These are phyloP conservation scores for Sequoia sempervirens DNA, from an alignment of 75 land plant genomes.

Conservation along the genomic window DNA sequence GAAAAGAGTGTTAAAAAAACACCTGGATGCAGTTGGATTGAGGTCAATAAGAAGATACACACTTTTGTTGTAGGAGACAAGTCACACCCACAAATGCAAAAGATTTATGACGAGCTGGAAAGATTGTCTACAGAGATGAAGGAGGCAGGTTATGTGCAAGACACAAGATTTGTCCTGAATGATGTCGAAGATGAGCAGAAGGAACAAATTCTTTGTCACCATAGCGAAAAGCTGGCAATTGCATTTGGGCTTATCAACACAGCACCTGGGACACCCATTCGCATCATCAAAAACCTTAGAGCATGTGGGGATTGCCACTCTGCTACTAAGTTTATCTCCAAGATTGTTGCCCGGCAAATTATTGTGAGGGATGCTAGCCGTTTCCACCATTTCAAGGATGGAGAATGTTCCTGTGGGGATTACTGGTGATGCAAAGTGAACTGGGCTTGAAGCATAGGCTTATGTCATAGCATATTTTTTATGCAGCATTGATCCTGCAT, in stretches of 20 bases:
- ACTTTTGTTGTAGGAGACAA: not conserved
- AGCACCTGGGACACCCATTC: not conserved
- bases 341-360: constrained; percentile 3
- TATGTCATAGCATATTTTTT: not conserved
- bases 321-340: constrained; percentile 10
- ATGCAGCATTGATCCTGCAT: not conserved
- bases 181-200: constrained; percentile 9
- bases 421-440: constrained; percentile 6
- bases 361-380: constrained; percentile 6
- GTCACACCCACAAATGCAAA: constrained; percentile 2
- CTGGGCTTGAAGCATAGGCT: not conserved
- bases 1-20: not conserved
- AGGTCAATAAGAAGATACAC: constrained; percentile 4
- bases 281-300: constrained; percentile 6
- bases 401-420: constrained; percentile 1
- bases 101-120: constrained; percentile 3
- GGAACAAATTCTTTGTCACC: constrained; percentile 8
- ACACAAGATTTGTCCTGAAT: not conserved
- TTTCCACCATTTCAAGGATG: constrained; percentile 8
- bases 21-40: constrained; percentile 8
- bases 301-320: constrained; percentile 6
- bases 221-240: not conserved
- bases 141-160: not conserved
- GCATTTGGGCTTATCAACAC: constrained; percentile 2
- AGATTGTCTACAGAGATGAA: constrained; percentile 6